phyloP scores from a whole-genome alignment of 1,284 basidiomycete species.

The Anthracocystis walkeri region DNA sequence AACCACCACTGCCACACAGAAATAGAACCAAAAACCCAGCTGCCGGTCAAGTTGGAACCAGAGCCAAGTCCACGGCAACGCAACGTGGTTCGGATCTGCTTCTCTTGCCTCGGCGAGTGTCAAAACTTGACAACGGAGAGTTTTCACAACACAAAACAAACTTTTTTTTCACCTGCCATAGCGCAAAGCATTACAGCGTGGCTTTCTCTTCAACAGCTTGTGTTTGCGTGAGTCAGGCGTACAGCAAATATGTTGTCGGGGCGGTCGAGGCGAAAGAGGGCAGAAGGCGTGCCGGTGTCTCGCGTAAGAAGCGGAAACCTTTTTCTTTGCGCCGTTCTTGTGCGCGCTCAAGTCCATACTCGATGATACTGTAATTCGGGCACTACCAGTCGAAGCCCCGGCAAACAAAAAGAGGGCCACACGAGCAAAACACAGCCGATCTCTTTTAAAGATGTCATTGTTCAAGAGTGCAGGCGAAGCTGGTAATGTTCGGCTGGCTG shows the following conservation, averaged over 20 bases:
- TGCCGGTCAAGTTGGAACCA: too few species aligned
- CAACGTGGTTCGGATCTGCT: conserved; percentile 16
- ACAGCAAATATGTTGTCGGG: not conserved
- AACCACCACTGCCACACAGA: too few species aligned
- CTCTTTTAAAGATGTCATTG: not conserved
- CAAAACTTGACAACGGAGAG: conserved; percentile 3
- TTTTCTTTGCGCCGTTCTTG: not conserved
- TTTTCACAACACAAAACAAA: not conserved
- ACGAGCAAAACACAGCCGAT: conserved; percentile 2
- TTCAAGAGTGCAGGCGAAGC: not conserved
- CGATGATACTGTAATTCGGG: too few species aligned
- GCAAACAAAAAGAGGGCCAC: not conserved
- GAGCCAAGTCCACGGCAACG: not conserved
- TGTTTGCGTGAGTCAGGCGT: not conserved
- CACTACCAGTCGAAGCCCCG: not conserved
- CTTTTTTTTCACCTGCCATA: too few species aligned
- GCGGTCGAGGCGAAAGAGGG: conserved; percentile 5
- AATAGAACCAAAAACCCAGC: too few species aligned
- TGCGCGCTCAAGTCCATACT: too few species aligned
- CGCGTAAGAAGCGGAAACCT: not conserved
- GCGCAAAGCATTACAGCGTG: too few species aligned
- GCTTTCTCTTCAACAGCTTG: too few species aligned
- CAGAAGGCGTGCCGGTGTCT: not conserved
- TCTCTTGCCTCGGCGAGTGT: not conserved
- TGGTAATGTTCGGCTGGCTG: not conserved